phyloP scores from a whole-genome alignment of 441 rosid species.

The Populus trichocarpa region DNA sequence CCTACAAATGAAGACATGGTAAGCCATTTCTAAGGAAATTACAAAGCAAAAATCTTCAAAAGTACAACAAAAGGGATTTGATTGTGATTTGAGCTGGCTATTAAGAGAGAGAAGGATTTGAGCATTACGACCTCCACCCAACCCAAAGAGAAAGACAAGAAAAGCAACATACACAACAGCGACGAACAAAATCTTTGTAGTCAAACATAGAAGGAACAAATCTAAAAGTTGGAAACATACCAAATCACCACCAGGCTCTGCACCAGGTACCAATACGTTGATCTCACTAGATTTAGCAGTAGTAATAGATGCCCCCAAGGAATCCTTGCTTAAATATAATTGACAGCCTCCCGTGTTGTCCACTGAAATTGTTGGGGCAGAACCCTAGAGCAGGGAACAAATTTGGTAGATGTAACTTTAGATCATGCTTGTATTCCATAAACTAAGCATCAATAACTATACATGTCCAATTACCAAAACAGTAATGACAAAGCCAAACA shows the following conservation, averaged over 20 bases:
- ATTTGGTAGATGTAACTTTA: constrained; percentile 5
- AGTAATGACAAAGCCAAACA: not conserved
- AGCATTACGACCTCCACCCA: not conserved
- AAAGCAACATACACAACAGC: not conserved
- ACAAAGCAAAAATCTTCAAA: not conserved
- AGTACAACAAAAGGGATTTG: not conserved
- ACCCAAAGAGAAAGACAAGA: not conserved
- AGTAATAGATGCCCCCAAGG: constrained; percentile 71
- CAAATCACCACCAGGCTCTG: constrained; percentile 67
- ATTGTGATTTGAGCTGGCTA: not conserved
- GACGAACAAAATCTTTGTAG: not conserved
- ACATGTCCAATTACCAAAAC: not conserved
- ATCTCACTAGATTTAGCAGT: constrained; percentile 96
- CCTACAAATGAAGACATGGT: constrained; percentile 39
- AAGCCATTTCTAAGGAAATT: not conserved
- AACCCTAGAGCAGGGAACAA: constrained; percentile 54
- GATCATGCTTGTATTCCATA: not conserved
- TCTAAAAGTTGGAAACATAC: constrained; percentile 35
- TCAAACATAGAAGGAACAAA: not conserved
- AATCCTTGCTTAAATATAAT: constrained; percentile 77
- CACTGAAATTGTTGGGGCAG: constrained; percentile 92
- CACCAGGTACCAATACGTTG: constrained; percentile 84
- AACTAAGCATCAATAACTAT: constrained; percentile 3
- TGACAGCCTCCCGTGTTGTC: constrained; percentile 93
- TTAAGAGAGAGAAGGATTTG: not conserved